phyloP scores from a whole-genome alignment of 352 stramenopile genomes.

The Aphanomyces euteiches region DNA sequence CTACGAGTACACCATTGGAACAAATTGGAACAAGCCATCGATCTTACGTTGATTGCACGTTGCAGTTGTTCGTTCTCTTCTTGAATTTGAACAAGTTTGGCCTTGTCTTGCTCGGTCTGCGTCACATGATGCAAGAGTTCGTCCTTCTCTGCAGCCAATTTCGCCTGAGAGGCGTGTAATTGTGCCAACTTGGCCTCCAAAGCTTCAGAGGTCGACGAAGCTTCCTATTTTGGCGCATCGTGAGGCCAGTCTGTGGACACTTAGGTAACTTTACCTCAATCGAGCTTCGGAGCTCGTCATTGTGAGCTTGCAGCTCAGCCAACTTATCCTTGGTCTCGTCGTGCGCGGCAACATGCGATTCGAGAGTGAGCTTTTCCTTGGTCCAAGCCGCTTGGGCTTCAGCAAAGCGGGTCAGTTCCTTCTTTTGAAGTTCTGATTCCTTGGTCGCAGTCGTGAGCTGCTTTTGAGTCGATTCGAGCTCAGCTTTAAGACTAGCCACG shows the following conservation, averaged over 20 bases:
- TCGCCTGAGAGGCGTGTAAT: neutral
- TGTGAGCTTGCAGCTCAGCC: neutral
- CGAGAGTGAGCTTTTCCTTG: slow-evolving; percentile 2
- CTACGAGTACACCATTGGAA: neutral
- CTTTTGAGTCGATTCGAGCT: slow-evolving; percentile 13
- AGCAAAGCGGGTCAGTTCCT: slow-evolving; percentile 3
- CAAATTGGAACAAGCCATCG: neutral
- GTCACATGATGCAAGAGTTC: slow-evolving; percentile 7
- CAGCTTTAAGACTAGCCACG: slow-evolving; percentile 9
- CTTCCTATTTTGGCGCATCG: neutral
- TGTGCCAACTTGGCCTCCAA: slow-evolving; percentile 15
- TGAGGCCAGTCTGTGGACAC: neutral
- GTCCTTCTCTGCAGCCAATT: slow-evolving; percentile 4
- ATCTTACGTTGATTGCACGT: slow-evolving; percentile 7
- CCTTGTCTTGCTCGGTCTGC: neutral
- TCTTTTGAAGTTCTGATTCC: slow-evolving; percentile 16
- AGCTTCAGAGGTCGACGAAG: neutral
- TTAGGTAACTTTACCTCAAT: neutral
- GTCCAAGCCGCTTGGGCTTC: slow-evolving; percentile 4
- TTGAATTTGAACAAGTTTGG: neutral
- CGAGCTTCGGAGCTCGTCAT: neutral
- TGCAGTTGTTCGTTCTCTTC: slow-evolving; percentile 14
- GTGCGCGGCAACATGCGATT: neutral
- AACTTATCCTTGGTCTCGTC: slow-evolving; percentile 18
- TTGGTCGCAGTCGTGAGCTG: slow-evolving; percentile 5